Conservation (phyloP, 1,284 basidiomycete genomes). For the Rhodotorula sp. region DNA sequence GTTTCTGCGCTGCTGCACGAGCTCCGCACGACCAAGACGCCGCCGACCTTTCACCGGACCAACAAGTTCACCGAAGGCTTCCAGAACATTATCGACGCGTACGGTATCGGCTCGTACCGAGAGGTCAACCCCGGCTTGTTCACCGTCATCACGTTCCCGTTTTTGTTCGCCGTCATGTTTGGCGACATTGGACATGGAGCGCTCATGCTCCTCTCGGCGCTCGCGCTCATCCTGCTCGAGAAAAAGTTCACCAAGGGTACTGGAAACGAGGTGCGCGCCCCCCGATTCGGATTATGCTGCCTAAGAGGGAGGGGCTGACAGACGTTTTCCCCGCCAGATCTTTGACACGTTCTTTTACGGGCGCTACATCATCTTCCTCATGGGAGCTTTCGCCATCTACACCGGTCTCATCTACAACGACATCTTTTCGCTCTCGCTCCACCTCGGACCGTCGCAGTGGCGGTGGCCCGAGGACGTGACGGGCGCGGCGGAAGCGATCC, state of each 20-base stretch:
- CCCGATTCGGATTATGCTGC: background rate
- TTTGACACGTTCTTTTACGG: conserved; percentile 81
- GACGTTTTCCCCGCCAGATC: conserved; percentile 57
- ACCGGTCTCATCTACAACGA: conserved; percentile 99
- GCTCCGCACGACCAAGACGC: conserved; percentile 82
- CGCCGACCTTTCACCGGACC: conserved; percentile 91
- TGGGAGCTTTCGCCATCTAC: conserved; percentile 73
- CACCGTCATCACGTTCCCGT: conserved; percentile 59
- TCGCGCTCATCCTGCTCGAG: conserved; percentile 83
- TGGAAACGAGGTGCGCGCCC: conserved; percentile 62
- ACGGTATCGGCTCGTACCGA: conserved; percentile 91
- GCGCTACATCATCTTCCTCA: conserved; percentile 90
- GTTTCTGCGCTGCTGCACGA: conserved; percentile 91
- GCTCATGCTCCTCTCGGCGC: conserved; percentile 73
- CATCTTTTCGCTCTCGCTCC: conserved; percentile 90
- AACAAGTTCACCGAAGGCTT: conserved; percentile 97
- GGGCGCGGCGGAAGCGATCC: conserved; percentile 58
- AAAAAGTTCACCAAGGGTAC: conserved; percentile 73
- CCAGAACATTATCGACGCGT: conserved; percentile 97
- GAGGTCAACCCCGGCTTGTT: conserved; percentile 92
- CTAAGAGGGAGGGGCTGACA: background rate
- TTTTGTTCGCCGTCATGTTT: conserved; percentile 99
- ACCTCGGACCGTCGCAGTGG: conserved; percentile 89
- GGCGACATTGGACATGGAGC: conserved; percentile 96
- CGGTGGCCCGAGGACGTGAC: conserved; percentile 60